Evolutionary conservation across 768 basidiomycete genomes (phyloP), one percentile per base, ranked within the genome.

Genomic region (Russula olivacea): DNA sequence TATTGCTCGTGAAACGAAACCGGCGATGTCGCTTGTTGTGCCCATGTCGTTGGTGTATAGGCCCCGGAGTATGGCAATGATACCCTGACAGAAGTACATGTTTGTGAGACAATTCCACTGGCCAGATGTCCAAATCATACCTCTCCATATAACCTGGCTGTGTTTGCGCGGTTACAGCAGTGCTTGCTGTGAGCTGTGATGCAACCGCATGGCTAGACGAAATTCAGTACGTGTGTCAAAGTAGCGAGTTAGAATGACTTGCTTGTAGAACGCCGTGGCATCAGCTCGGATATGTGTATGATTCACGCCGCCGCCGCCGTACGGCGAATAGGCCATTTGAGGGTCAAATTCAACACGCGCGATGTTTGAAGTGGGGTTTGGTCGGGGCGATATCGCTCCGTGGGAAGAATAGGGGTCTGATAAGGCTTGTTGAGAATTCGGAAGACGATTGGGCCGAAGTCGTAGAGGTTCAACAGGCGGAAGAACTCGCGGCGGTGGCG

Each of bases 201-300:
- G 83, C 81, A 23, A 86, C 81, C 40, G 83, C 78, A 56, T 81
- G 78, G 68, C 84, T 84, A 58, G 25, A 54, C 11, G 55, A n/a
- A 30, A 19, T 36, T 66, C 25, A 67, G 53, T 30, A 34, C 34
- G 41, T 36, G 58, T 23, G 11, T 30, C 19, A 25, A 34, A 40
- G 28, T 11, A 59, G 25, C 8, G 25, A 55, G 14, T 45, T 34
- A n/a, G 23, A 28, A 38, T 28, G 1, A 66, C 79, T 54, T 67
- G 83, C 87, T 81, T 84, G 75, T 88, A 89, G 34, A 88, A 78
- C 3, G 81, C 75, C 17, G 76, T 65, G 1, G 80, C 65, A 49
- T 70, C 23, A 61, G 66, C n/a, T 67, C 69, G 28, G 63, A 55
- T 23, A 61, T 53, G 15, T 66, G 60, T 30, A 58, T 63, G 45